Evolutionary conservation across 139 green algal species (phyloP).

Genomic region (Volvox reticuliferus): DNA sequence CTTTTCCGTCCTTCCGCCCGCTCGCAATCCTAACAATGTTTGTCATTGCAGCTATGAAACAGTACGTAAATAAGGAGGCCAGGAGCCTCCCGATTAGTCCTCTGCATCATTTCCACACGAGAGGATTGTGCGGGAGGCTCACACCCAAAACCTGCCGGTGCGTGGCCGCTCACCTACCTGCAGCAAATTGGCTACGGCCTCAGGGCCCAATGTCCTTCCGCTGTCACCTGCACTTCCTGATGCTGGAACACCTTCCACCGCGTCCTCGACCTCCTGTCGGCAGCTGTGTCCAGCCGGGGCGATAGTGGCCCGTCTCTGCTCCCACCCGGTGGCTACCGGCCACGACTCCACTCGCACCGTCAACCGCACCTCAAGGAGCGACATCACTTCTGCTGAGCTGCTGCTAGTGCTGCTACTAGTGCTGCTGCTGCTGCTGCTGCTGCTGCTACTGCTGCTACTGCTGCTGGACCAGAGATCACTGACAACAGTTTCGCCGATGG

Average conservation of each 20-base stretch:
- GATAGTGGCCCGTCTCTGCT: background rate
- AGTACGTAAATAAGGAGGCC: too few species aligned
- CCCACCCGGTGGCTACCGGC: background rate
- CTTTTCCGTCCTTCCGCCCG: too few species aligned
- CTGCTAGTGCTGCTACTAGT: background rate
- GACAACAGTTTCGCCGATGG: too few species aligned
- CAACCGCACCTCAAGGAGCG: slow-evolving; percentile 14
- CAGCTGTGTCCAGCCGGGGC: background rate
- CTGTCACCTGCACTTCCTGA: background rate
- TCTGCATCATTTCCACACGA: too few species aligned
- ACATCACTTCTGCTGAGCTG: background rate
- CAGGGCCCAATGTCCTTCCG: too few species aligned
- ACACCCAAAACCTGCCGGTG: too few species aligned
- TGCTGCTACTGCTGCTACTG: background rate
- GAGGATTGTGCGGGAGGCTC: too few species aligned
- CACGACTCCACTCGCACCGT: background rate
- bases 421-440: background rate
- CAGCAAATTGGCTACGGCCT: background rate
- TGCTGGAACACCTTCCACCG: background rate
- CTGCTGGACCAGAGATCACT: background rate
- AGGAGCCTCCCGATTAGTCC: too few species aligned
- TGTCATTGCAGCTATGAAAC: too few species aligned
- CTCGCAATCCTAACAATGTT: too few species aligned
- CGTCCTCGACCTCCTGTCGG: background rate
- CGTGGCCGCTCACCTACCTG: background rate